A percentile compares a stretch with the other conserved stretches of the same genome.
phyloP scores from a whole-genome alignment of 2,329 filamentous ascomycete species.

The Ploettnerulaceae sp. region DNA sequence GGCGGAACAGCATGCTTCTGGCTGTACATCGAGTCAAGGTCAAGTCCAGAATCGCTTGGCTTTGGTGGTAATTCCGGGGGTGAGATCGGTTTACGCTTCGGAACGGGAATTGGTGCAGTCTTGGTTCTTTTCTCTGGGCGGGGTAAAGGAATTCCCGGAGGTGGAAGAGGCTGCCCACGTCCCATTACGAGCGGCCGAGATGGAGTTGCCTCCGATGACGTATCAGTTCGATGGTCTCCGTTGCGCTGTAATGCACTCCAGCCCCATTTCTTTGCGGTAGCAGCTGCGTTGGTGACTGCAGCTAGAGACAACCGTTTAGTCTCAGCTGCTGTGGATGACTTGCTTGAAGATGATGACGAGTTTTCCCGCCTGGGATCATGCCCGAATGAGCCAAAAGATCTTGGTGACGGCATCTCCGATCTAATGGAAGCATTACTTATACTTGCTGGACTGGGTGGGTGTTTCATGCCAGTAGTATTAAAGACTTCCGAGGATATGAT shows the following conservation, averaged over 20 bases:
- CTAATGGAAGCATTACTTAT: constrained; percentile 37
- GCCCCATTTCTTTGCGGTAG: constrained; percentile 54
- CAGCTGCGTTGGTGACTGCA: constrained; percentile 51
- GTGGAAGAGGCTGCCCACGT: constrained; percentile 74
- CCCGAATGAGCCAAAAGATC: constrained; percentile 37
- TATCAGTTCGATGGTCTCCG: constrained; percentile 33
- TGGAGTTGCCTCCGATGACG: constrained; percentile 38
- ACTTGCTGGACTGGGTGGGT: constrained; percentile 34
- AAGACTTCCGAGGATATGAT: constrained; percentile 13
- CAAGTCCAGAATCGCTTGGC: constrained; percentile 29
- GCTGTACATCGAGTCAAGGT: constrained; percentile 19
- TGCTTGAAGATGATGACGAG: constrained; percentile 33
- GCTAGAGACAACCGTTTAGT: constrained; percentile 48
- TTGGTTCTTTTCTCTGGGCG: constrained; percentile 57
- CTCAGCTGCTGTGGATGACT: constrained; percentile 26
- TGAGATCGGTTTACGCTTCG: constrained; percentile 60
- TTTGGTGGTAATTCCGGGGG: constrained; percentile 37
- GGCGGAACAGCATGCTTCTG: constrained; percentile 36
- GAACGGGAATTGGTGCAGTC: constrained; percentile 51
- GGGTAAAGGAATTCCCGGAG: constrained; percentile 74
- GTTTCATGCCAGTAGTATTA: constrained; percentile 14
- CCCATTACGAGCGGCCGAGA: constrained; percentile 64
- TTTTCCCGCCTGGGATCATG: constrained; percentile 33
- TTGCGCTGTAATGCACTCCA: constrained; percentile 51
- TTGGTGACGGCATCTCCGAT: constrained; percentile 39